Percentiles rank a stretch among this genome's conserved stretches.
Conservation (phyloP, 1,139 yeast species). For the Maudiozyma humilis region DNA sequence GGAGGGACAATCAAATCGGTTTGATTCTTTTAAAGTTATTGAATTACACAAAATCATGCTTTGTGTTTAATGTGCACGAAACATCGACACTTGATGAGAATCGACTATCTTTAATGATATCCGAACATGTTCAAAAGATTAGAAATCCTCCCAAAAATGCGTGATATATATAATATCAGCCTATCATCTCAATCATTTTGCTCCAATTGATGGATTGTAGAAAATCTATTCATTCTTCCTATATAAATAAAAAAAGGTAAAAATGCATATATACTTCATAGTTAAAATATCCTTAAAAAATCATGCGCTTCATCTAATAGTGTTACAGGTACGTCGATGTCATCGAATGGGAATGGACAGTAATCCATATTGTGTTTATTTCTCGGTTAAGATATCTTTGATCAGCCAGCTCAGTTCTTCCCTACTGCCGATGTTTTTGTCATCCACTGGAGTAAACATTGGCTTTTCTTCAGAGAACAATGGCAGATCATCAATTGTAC, state of each 20-base stretch:
- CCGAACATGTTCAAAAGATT: slow-evolving; percentile 9
- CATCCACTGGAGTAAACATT: slow-evolving; percentile 27
- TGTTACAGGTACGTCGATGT: neutral
- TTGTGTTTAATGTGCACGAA: slow-evolving; percentile 11
- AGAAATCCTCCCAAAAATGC: slow-evolving; percentile 7
- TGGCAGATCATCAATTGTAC: slow-evolving; percentile 36
- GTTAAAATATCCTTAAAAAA: neutral
- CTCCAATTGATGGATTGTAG: too few relatives aligned
- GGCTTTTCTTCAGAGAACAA: slow-evolving; percentile 28
- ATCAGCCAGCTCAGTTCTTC: slow-evolving; percentile 68
- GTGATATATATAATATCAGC: neutral
- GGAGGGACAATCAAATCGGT: slow-evolving; percentile 20
- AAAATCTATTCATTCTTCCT: too few relatives aligned
- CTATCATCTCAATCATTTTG: too few relatives aligned
- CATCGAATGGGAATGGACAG: too few relatives aligned
- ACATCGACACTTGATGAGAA: neutral
- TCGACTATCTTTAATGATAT: neutral
- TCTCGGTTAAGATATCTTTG: slow-evolving; percentile 42
- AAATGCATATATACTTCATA: neutral
- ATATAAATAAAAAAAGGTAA: neutral
- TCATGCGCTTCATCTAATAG: neutral
- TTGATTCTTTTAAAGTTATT: slow-evolving; percentile 23
- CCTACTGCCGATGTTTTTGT: slow-evolving; percentile 47
- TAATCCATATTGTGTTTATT: slow-evolving; percentile 8
- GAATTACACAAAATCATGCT: slow-evolving; percentile 23